phyloP scores from a whole-genome alignment of 179 eudicot genomes.

The Spergularia azorica region DNA sequence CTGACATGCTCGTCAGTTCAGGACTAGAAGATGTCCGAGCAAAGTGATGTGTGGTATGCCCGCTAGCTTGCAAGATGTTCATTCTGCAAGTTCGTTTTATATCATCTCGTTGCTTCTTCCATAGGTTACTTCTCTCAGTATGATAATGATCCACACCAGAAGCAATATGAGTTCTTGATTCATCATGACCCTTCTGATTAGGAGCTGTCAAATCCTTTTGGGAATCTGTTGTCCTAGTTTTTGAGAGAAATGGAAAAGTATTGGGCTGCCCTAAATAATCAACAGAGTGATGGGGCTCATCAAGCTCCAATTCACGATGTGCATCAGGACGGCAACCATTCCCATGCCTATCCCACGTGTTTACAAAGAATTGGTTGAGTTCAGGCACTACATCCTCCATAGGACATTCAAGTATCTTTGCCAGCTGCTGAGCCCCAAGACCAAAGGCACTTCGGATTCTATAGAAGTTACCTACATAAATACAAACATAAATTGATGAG shows the following conservation, averaged over 20 bases:
- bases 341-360: conserved; percentile 61
- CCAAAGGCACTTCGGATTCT: conserved; percentile 68
- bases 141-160: conserved; percentile 31
- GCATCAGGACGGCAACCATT: conserved; percentile 54
- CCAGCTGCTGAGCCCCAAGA: conserved; percentile 55
- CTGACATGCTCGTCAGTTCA: conserved; percentile 40
- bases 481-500: conserved; percentile 12
- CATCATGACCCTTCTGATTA: conserved; percentile 21
- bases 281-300: conserved; percentile 15
- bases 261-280: conserved; percentile 20
- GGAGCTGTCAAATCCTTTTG: conserved; percentile 20
- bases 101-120: conserved; percentile 31
- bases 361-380: conserved; percentile 54
- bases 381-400: conserved; percentile 42
- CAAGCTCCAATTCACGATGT: conserved; percentile 7
- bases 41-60: conserved; percentile 37
- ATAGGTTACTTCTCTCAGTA: conserved; percentile 21
- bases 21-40: conserved; percentile 57
- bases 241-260: conserved; percentile 14
- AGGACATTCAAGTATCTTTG: conserved; percentile 50
- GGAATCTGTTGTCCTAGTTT: conserved; percentile 12
- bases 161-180: conserved; percentile 26
- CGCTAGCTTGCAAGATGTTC: conserved; percentile 32
- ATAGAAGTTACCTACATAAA: conserved; percentile 54
- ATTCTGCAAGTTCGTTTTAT: conserved; percentile 28